Evolutionary conservation across 805 yeast genomes (phyloP), one percentile per base, ranked within the genome.

Genomic region (Candida multigemmis): DNA sequence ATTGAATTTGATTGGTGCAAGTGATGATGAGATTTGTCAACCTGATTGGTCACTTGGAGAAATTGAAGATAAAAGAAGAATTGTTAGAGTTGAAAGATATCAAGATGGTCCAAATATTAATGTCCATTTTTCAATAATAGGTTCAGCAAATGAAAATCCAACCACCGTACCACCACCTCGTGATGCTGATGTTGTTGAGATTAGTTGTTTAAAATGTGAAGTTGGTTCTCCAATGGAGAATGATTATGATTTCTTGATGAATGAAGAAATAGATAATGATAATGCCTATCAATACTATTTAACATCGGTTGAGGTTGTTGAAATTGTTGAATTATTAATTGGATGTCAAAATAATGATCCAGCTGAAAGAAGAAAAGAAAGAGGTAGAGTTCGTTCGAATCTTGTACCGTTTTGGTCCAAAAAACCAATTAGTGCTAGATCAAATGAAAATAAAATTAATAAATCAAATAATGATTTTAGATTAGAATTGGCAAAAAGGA

Each of bases 351-450:
- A 47, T 18, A 51, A 50, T 28, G 67, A 67, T 30, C 60, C 71
- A 4, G 58, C 57, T 5, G 76, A 68, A 30, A 63, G 73, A 34
- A 63, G 83, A 34, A 62, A 69, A 33, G 82, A 75, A 42, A 46
- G 80, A 25, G 82, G 82, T n/a, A 54, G 83, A 31, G 69, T 76
- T 23, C 56, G 83, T 48, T 70, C 77, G 24, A 75, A 76, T 39
- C 54, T 76, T 50, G 77, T 74, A 30, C 78, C 79, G 4, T 75
- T 72, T 43, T 76, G 82, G 82, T 65, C 71, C 14, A 70, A 68
- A 45, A 71, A 60, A 37, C 76, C 80, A 12, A 65, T 74, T 25
- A 59, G 69, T 22, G 65, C 77, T 4, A 45, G 56, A 23, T 43
- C 48, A 48, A 56, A 56, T 30, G 60, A 57, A 23, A 19, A 22